Base-by-base conservation (phyloP, 2,329 filamentous ascomycete genomes). In the Microsporum canis region DNA sequence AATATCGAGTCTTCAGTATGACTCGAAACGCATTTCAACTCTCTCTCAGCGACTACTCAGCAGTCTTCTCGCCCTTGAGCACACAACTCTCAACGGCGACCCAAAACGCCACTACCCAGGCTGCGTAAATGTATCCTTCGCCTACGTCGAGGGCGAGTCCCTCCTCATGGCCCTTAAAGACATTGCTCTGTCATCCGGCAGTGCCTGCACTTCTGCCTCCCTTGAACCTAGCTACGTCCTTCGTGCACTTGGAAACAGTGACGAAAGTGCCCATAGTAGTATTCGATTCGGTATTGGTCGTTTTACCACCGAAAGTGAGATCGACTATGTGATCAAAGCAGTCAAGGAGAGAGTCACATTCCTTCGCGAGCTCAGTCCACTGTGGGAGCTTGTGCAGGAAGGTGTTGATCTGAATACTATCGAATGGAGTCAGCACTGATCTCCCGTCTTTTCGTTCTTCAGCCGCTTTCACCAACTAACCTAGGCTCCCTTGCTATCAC, bases 311-410 rank as follows among this genome's bases (percentile, higher is more conserved):
- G 90, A 96, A 70, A 82, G 80, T 33, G 94, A 99, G 79, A 95
- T 99, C 64, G 92, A 99, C 73, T 99, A 99, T 71, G 94, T 99
- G 8, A 80, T 99, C 62, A 94, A 96, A 78, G 92, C 94, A 0
- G 94, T 99, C 0, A 84, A 83, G 73, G 89, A 95, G 72, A 84
- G 94, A 59, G 94, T 99, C 49, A 88, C 85, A 14, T 97, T 97
- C 80, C 79, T 99, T 69, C 85, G 94, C 68, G 94, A 99, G 78
- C 80, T 99, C 66, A 96, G 91, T 72, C 94, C 94, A 43, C 78
- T 99, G 61, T 99, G 94, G 94, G 94, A 99, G 77, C 78, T 99
- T 66, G 94, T 99, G 10, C 94, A 99, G 77, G 94, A 99, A 74
- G 94, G 94, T 14, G 84, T 99, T 65, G 94, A 96, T 71, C 78